Percentiles rank a stretch among this genome's conserved stretches.
phyloP scores from a whole-genome alignment of 805 yeast species.

The Saccharomyces eubayanus region DNA sequence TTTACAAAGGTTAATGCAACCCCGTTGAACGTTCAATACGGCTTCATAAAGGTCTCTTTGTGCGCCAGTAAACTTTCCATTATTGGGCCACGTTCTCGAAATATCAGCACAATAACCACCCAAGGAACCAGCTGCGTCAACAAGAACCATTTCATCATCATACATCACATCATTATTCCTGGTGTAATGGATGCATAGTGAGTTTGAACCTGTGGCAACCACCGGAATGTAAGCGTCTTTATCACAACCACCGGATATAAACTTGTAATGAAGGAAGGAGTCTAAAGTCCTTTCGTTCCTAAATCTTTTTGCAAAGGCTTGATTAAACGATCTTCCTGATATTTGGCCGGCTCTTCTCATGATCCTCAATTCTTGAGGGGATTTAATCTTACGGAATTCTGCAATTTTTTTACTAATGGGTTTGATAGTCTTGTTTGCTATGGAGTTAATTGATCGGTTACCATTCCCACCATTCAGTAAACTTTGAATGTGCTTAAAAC shows the following conservation, averaged over 20 bases:
- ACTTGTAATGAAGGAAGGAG: slow-evolving; percentile 72
- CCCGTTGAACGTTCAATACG: slow-evolving; percentile 72
- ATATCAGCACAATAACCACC: slow-evolving; percentile 97
- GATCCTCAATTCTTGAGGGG: slow-evolving; percentile 62
- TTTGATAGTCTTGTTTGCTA: slow-evolving; percentile 20
- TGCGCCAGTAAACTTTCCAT: slow-evolving; percentile 61
- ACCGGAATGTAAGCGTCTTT: slow-evolving; percentile 89
- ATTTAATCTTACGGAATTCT: slow-evolving; percentile 54
- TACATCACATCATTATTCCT: slow-evolving; percentile 77
- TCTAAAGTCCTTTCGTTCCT: slow-evolving; percentile 69
- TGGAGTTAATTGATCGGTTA: slow-evolving; percentile 20
- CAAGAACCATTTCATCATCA: slow-evolving; percentile 74
- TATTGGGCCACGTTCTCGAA: slow-evolving; percentile 92
- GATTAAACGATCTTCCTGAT: slow-evolving; percentile 75
- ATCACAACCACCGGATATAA: slow-evolving; percentile 83
- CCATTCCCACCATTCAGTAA: slow-evolving; percentile 19
- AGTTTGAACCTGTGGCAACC: slow-evolving; percentile 87
- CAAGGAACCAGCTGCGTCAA: slow-evolving; percentile 88
- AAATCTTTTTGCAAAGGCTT: slow-evolving; percentile 64
- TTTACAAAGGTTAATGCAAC: slow-evolving; percentile 64
- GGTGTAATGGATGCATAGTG: slow-evolving; percentile 88
- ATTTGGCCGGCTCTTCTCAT: slow-evolving; percentile 80
- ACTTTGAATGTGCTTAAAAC: slow-evolving; percentile 9
- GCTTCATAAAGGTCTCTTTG: slow-evolving; percentile 86
- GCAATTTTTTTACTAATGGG: slow-evolving; percentile 22